These are phyloP conservation scores for Monsonia emarginata DNA, from an alignment of 441 rosid species.

Conservation along the genomic window DNA sequence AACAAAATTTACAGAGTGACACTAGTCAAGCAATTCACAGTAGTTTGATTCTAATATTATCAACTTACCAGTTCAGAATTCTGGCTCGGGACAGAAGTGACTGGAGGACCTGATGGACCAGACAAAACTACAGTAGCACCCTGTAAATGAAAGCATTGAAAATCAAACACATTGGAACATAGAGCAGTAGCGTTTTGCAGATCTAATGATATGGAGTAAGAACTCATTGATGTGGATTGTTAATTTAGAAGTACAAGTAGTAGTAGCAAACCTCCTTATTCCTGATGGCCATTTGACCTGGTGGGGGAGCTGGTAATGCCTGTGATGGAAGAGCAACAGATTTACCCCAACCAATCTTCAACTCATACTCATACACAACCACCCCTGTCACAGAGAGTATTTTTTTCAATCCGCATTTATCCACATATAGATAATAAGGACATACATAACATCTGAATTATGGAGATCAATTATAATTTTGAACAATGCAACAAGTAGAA, in stretches of 20 bases:
- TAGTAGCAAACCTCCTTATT: conserved; percentile 77
- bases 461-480: neutral
- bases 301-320: conserved; percentile 98
- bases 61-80: conserved; percentile 80
- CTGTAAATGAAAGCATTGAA: conserved; percentile 35
- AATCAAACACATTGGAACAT: conserved; percentile 19
- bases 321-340: conserved; percentile 99
- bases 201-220: neutral
- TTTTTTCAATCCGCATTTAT: conserved; percentile 4
- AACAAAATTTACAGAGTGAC: neutral
- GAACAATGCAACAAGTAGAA: neutral
- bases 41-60: neutral
- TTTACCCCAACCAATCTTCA: conserved; percentile 99
- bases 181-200: conserved; percentile 8
- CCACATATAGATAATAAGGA: neutral
- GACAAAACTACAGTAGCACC: conserved; percentile 85
- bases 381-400: conserved; percentile 50
- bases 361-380: conserved; percentile 83
- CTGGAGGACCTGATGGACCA: conserved; percentile 92
- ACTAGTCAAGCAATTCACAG: too few species aligned
- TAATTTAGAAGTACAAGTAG: conserved; percentile 15
- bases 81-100: conserved; percentile 69
- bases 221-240: neutral
- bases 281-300: conserved; percentile 99
- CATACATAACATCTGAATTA: neutral